Base-by-base conservation (phyloP, 306 rosid genomes). In the Calophaca sinica region DNA sequence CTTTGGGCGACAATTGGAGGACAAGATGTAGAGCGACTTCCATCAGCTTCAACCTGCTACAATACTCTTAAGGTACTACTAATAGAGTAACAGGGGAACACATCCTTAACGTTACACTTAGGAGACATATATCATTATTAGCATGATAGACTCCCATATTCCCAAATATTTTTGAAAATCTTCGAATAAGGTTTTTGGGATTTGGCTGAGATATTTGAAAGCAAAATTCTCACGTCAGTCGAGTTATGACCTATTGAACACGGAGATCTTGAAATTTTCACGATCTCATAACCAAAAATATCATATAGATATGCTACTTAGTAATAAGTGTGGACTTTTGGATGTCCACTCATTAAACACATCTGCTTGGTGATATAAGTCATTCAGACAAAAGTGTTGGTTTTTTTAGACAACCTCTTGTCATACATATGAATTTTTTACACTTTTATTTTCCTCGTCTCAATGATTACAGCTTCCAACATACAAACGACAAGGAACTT, bases 31-130 rank as follows among this genome's bases (percentile, higher is more conserved):
- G 96, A 94, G 33, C 87, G 99, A 70, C 99, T 94, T 80, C 99
- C 99, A 58, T 92, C 99, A 68, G 99, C 97, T 78, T 94, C 99
- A 42, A 94, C 99, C 51, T 94, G 99, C 88, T 94, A 94, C 76
- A 94, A 94, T 83, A 90, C 97, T 61, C 93, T 94, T 66, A 92
- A 94, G 97, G 99, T 94, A 89, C 53, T 48, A 15, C 10, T 50
- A 11, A 36, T 74, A 36, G 29, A 65, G 57, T 73, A 45, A 41
- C 2, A 28, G 46, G 66, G 62, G 63, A 70, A 49, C 60, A 49
- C 72, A 61, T 75, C 44, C 69, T 54, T 26, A 29, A 53, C 72
- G 53, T 12, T 54, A 52, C 54, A 45, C 32, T 39, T 28, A 4
- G 31, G 55, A 12, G 75, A 14, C 75, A 10, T 50, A 11, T 58